Evolutionary conservation across 345 rosid species (phyloP), one percentile per base, ranked within the genome.

Genomic region (Eutrema japonicum): DNA sequence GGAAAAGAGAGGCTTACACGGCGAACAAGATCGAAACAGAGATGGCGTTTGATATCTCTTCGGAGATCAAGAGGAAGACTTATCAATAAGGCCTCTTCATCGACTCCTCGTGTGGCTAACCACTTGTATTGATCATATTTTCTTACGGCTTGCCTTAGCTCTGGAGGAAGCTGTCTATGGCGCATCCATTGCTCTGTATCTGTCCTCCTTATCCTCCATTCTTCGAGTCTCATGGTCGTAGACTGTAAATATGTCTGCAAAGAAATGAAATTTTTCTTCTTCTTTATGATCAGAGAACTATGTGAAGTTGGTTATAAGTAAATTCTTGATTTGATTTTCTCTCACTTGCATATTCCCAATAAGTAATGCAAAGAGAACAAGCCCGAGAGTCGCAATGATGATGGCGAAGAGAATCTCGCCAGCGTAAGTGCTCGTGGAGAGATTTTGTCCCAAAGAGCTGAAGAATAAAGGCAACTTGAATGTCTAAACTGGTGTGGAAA

Each of bases 131-230:
- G 95, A 51, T 91, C 95, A 38, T 89, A 87, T 78, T 83, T 91
- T 59, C 96, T 66, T n/a, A 94, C 85, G 7, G 88, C 83, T 49
- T 80, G 83, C 71, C 83, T 87, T 50, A 94, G 73, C 10, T 85
- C 88, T 7, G 69, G 72, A 38, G 98, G 97, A 3, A 94, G 89
- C 75, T 91, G 95, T 75, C 98, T 82, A 74, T 94, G 98, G 29
- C 45, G 89, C 96, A 94, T 94, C 98, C 98, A 94, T 73, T 94
- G 89, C 60, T 94, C 97, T 35, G 93, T 85, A 75, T 91, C 98
- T 8, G 93, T 89, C 80, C 97, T 88, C 83, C 72, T 84, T 79
- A 89, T 89, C 74, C 97, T 91, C 97, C 98, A 91, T 42, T 94
- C 91, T 81, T 91, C 97, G 36, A 94, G 80, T 10, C 91, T 86